These are phyloP conservation scores for Pholiota conissans DNA, from an alignment of 768 basidiomycete species.

Conservation along the genomic window DNA sequence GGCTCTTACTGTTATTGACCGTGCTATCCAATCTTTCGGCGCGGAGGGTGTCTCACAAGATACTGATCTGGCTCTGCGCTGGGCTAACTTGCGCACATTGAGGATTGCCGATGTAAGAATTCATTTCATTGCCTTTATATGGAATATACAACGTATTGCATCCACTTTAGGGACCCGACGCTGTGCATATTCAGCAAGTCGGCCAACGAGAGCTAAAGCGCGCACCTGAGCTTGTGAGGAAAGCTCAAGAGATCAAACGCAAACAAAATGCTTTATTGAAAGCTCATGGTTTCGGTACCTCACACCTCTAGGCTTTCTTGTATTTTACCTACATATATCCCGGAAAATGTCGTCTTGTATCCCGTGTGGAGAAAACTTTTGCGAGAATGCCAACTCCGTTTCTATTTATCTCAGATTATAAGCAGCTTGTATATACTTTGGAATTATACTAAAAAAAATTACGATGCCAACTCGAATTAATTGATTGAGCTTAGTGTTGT, in stretches of 20 bases:
- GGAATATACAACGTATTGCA: background rate
- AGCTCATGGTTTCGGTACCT: constrained; percentile 61
- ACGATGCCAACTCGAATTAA: too few relatives aligned
- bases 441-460: too few relatives aligned
- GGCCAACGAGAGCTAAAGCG: constrained; percentile 87
- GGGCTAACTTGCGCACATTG: constrained; percentile 82
- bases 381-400: too few relatives aligned
- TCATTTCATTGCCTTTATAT: constrained; percentile 7
- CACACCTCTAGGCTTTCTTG: constrained; percentile 43
- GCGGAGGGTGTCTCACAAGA: constrained; percentile 97
- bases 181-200: constrained; percentile 94
- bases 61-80: constrained; percentile 73
- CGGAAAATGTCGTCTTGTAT: background rate
- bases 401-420: too few relatives aligned
- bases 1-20: constrained; percentile 87
- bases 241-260: constrained; percentile 52
- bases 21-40: constrained; percentile 94
- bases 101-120: constrained; percentile 79
- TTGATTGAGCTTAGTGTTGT: too few relatives aligned
- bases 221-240: constrained; percentile 58
- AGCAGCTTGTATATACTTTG: too few relatives aligned
- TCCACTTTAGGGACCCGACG: constrained; percentile 68
- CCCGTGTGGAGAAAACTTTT: background rate
- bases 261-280: constrained; percentile 62
- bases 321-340: constrained; percentile 2